A percentile compares a stretch with the other conserved stretches of the same genome.
These are phyloP conservation scores for Aschersonia sp. DNA, from an alignment of 2,329 filamentous ascomycete species.

Conservation along the genomic window DNA sequence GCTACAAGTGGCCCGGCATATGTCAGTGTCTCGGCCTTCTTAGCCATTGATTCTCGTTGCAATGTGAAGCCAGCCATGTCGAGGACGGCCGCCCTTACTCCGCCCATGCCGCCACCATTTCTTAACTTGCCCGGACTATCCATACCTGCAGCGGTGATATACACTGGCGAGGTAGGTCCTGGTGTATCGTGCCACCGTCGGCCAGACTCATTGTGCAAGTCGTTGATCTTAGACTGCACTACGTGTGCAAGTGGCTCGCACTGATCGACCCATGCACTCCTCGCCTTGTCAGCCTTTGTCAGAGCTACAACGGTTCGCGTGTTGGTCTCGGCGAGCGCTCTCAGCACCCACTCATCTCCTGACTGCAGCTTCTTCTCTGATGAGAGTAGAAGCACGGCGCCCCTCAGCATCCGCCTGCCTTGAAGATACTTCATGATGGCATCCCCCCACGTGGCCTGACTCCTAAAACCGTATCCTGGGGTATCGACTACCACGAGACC, in stretches of 20 bases:
- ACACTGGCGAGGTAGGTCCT: conserved; percentile 15
- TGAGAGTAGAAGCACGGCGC: conserved; percentile 38
- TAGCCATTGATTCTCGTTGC: conserved; percentile 13
- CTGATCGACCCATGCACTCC: conserved; percentile 12
- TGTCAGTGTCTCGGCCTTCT: conserved; percentile 18
- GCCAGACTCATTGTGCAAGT: conserved; percentile 9
- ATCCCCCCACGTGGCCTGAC: conserved; percentile 33
- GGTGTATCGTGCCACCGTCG: conserved; percentile 14
- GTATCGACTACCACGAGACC: conserved; percentile 35
- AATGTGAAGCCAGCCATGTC: conserved; percentile 23
- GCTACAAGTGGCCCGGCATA: conserved; percentile 22
- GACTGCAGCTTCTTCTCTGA: conserved; percentile 35
- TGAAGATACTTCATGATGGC: conserved; percentile 36
- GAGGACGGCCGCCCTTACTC: conserved; percentile 22
- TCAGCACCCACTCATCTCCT: conserved; percentile 31
- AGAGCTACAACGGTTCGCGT: conserved; percentile 34
- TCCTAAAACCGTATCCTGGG: conserved; percentile 34
- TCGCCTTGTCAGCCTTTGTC: conserved; percentile 40
- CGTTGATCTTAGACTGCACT: conserved; percentile 13
- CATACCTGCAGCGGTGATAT: conserved; percentile 24
- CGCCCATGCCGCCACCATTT: conserved; percentile 23
- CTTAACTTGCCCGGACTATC: conserved; percentile 13
- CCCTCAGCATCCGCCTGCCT: conserved; percentile 29
- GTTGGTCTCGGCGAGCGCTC: conserved; percentile 27
- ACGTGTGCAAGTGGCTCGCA: conserved; percentile 13